Base-by-base conservation (phyloP, 2,329 filamentous ascomycete genomes). In the Bipolaris cookei region DNA sequence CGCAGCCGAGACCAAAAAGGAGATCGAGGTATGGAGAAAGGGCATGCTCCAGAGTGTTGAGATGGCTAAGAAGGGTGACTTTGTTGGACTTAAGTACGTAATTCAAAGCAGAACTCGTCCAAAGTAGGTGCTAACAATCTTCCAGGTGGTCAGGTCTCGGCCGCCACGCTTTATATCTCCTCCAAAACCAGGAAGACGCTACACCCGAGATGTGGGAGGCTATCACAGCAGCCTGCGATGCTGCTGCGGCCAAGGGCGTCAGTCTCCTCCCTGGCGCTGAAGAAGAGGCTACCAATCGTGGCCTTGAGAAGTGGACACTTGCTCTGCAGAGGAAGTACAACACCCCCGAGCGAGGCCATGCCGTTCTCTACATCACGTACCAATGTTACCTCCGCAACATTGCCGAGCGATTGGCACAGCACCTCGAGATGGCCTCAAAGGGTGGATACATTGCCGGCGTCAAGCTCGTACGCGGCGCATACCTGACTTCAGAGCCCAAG, bases 201-300 rank as follows among this genome's bases (percentile, higher is more conserved):
- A 85, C 86, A 1, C 80, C 83, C 4, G 83, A 84, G 6, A 87
- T 97, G 68, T 82, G 84, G 50, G 77, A 83, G 13, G 89, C 90
- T 13, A 90, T 96, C 60, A 85, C 90, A 64, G 81, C 86, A 46
- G 88, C 96, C 62, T 96, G 92, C 77, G 80, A 87, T 44, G 84
- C 90, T 14, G 92, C 92, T 0, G 82, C 85, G 2, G 79, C 84
- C 35, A 86, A 88, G 49, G 86, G 88, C 21, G 86, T 96, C 2
- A 84, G 86, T 3, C 82, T 97, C 1, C 84, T 96, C 2, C 91
- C 96, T 61, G 91, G 96, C 62, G 93, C 92, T 1, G 93, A 97
- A 77, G 91, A 96, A 75, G 87, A 88, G 54, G 83, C 85, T 53
- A 84, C 95, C 28, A 91, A 96, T 77, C 80, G 84, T 5, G 91